Evolutionary conservation across 2,329 filamentous ascomycete species (phyloP).

Genomic region (Trichophyton equinum): DNA sequence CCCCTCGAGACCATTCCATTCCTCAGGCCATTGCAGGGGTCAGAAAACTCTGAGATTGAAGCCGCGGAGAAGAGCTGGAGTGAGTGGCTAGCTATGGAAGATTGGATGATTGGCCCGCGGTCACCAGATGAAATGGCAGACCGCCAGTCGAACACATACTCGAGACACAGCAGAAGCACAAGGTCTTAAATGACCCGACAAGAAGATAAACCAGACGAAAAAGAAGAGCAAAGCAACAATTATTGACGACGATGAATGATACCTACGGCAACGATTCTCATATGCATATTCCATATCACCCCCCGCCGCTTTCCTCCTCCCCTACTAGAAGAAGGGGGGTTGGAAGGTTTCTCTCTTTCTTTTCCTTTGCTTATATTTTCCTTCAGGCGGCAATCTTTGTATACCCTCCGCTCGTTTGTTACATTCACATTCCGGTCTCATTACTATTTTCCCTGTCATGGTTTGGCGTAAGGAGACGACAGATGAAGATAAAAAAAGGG

Average conservation of each 20-base stretch:
- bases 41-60: slow-evolving; percentile 67
- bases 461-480: background rate
- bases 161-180: background rate
- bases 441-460: background rate
- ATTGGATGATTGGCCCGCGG: slow-evolving; percentile 91
- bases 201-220: background rate
- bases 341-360: background rate
- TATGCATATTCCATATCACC: background rate
- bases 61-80: slow-evolving; percentile 78
- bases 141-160: slow-evolving; percentile 20
- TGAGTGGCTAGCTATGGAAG: slow-evolving; percentile 91
- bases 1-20: slow-evolving; percentile 78
- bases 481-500: background rate
- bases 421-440: background rate
- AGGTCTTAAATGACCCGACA: background rate
- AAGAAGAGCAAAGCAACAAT: background rate
- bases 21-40: slow-evolving; percentile 65
- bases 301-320: background rate
- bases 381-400: background rate
- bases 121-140: slow-evolving; percentile 43
- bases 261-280: background rate
- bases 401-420: background rate
- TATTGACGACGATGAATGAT: background rate
- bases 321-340: background rate
- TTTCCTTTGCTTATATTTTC: too few species aligned